Evolutionary conservation across 192 early-diverging fungal species (phyloP), one percentile per base, ranked within the genome.

Genomic region (Borealophlyctis nickersoniae): DNA sequence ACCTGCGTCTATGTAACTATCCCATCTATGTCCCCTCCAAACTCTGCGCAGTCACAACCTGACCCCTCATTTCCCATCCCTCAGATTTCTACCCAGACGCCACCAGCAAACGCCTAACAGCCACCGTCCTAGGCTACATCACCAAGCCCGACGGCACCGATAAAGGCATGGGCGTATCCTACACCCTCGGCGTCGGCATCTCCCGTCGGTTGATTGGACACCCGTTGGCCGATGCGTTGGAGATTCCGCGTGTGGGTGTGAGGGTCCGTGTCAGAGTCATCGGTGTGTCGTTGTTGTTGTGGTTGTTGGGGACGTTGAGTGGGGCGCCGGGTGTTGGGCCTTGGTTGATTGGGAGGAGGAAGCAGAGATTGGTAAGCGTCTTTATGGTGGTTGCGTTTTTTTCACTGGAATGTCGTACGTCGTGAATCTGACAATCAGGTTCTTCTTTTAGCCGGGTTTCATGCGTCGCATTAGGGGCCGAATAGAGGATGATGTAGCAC

Each of bases 361-460:
- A 64, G 52, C 30, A 28, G 52, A 29, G 28, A 16, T 52, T 64
- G 62, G 62, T 33, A 56, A 23, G 62, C 11, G 35, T 64, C 30
- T n/a, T n/a, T n/a, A n/a, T n/a, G n/a, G n/a, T n/a, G n/a, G n/a
- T n/a, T n/a, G n/a, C n/a, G n/a, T n/a, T n/a, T n/a, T n/a, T n/a
- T n/a, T n/a, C n/a, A n/a, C n/a, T n/a, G n/a, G n/a, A n/a, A n/a
- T n/a, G n/a, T n/a, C n/a, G n/a, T n/a, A n/a, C n/a, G n/a, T n/a
- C n/a, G n/a, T n/a, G n/a, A n/a, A n/a, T n/a, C n/a, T n/a, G n/a
- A n/a, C n/a, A n/a, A n/a, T n/a, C n/a, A n/a, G n/a, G n/a, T n/a
- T n/a, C n/a, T n/a, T n/a, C n/a, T n/a, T n/a, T n/a, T n/a, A n/a
- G n/a, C n/a, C n/a, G n/a, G n/a, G n/a, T n/a, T n/a, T n/a, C n/a